Evolutionary conservation across 345 rosid species (phyloP).

Genomic region (Eucalyptus brandiana): DNA sequence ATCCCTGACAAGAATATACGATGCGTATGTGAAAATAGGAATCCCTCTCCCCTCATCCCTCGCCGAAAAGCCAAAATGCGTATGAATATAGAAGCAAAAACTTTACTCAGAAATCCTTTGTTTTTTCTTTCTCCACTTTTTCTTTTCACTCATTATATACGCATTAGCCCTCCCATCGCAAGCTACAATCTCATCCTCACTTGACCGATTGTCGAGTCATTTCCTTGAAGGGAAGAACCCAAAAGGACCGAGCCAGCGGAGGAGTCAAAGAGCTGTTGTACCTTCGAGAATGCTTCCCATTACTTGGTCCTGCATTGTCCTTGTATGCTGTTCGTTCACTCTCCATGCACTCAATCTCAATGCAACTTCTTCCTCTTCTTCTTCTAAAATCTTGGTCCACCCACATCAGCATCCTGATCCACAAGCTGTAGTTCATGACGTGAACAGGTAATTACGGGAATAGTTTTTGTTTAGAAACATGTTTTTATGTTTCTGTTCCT

Average conservation of each 20-base stretch:
- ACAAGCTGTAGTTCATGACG: neutral
- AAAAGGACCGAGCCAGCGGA: neutral
- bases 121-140: neutral
- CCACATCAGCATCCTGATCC: slow-evolving; percentile 1
- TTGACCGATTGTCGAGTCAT: neutral
- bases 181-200: neutral
- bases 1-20: neutral
- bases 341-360: neutral
- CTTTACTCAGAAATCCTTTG: neutral
- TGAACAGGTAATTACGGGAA: neutral
- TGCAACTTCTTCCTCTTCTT: neutral
- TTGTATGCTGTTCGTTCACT: neutral
- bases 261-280: too few relatives aligned
- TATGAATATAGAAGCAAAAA: neutral
- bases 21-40: neutral
- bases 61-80: neutral
- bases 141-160: neutral
- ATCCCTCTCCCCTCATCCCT: neutral
- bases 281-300: neutral
- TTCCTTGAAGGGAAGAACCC: neutral
- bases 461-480: too few relatives aligned
- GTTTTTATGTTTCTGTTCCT: neutral
- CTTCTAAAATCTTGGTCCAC: neutral
- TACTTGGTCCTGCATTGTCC: neutral
- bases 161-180: neutral